These are phyloP conservation scores for Teratosphaeria destructans DNA, from an alignment of 2,329 filamentous ascomycete genomes.

Conservation along the genomic window DNA sequence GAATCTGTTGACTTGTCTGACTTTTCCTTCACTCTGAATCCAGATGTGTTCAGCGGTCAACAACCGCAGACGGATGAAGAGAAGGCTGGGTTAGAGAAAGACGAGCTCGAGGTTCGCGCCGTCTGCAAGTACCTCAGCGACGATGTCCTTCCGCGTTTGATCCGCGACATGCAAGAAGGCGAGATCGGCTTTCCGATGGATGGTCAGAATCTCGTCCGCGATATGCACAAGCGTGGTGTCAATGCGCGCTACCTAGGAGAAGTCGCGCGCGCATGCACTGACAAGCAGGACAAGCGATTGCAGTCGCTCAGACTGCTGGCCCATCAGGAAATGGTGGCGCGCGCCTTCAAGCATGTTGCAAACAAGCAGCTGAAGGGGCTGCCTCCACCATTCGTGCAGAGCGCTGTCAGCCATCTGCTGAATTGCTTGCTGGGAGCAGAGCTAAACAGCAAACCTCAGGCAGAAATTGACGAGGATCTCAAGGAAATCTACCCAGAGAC, in stretches of 20 bases:
- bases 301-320: slow-evolving; percentile 67
- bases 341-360: slow-evolving; percentile 87
- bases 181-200: slow-evolving; percentile 98
- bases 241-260: slow-evolving; percentile 93
- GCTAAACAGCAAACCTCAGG: slow-evolving; percentile 65
- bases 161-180: slow-evolving; percentile 79
- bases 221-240: slow-evolving; percentile 93
- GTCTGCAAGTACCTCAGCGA: slow-evolving; percentile 69
- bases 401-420: slow-evolving; percentile 74
- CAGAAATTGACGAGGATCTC: slow-evolving; percentile 66
- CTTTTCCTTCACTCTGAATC: slow-evolving; percentile 84
- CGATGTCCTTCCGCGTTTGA: slow-evolving; percentile 70
- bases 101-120: slow-evolving; percentile 79
- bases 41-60: slow-evolving; percentile 91
- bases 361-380: slow-evolving; percentile 70
- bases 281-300: slow-evolving; percentile 55
- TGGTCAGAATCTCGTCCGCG: slow-evolving; percentile 75
- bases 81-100: slow-evolving; percentile 68
- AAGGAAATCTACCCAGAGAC: slow-evolving; percentile 71
- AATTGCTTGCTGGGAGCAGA: slow-evolving; percentile 81
- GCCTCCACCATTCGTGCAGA: slow-evolving; percentile 66
- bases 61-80: slow-evolving; percentile 81
- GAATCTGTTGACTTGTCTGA: slow-evolving; percentile 75
- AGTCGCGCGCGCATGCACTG: slow-evolving; percentile 53
- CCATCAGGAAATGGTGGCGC: slow-evolving; percentile 86